Evolutionary conservation across 2,329 filamentous ascomycete genomes (phyloP).

Genomic region (Pochonia chlamydosporia): DNA sequence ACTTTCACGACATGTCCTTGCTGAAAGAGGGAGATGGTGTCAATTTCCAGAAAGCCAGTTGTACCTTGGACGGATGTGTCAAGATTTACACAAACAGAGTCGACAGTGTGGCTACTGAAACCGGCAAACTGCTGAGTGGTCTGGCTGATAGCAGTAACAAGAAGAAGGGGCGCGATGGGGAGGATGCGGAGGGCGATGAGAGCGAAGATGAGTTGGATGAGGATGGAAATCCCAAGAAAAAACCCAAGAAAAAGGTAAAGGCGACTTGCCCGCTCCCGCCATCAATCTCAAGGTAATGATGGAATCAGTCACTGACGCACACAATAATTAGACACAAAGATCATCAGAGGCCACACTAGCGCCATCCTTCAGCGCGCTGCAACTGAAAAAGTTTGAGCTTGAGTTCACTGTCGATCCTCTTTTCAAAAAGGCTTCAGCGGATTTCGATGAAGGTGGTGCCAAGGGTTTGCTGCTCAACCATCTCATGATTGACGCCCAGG

Average conservation of each 20-base stretch:
- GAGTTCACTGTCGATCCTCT: conserved; percentile 95
- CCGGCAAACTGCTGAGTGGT: conserved; percentile 88
- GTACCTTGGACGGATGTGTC: conserved; percentile 93
- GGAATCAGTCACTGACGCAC: conserved; percentile 10
- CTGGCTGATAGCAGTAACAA: conserved; percentile 81
- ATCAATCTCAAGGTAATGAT: not conserved
- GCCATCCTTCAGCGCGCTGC: conserved; percentile 78
- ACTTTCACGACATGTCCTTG: conserved; percentile 98
- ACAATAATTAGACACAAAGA: conserved; percentile 48
- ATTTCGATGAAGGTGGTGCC: conserved; percentile 96
- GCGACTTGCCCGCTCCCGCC: not conserved
- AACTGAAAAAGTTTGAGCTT: conserved; percentile 95
- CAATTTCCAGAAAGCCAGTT: conserved; percentile 98
- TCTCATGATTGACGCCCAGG: conserved; percentile 86
- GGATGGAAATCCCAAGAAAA: conserved; percentile 54
- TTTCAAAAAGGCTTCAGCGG: conserved; percentile 98
- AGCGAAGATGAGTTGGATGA: conserved; percentile 59
- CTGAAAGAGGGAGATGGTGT: conserved; percentile 94
- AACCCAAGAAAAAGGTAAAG: conserved; percentile 68
- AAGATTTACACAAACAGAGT: conserved; percentile 99
- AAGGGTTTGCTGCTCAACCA: conserved; percentile 94
- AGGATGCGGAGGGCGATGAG: conserved; percentile 62
- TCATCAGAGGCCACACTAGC: conserved; percentile 92
- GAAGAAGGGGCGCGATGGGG: conserved; percentile 60
- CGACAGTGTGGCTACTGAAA: conserved; percentile 96